Evolutionary conservation across 192 early-diverging fungal genomes (phyloP), one percentile per base, ranked within the genome.

Genomic region (Linnemannia schmuckeri): DNA sequence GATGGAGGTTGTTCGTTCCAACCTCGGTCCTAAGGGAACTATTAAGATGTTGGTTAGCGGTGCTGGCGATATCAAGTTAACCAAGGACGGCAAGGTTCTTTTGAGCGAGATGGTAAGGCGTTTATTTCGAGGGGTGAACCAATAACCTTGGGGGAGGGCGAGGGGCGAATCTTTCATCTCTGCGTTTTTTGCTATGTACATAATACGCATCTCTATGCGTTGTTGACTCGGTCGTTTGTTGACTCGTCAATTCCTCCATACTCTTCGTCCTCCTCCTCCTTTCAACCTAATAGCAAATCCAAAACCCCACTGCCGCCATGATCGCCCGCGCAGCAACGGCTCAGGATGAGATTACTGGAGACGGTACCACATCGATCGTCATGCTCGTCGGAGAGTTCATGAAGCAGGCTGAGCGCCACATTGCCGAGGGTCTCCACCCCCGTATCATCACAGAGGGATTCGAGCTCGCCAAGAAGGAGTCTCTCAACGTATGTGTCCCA

Each of bases 21-120:
- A 99, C 90, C 94, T 99, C 75, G 98, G 98, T 27, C 99, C 99
- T 13, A 96, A 96, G 88, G 99, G 99, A 49, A 99, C 99, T 27
- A 96, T 99, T 88, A 99, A 99, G 92, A 98, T 99, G 95, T 93
- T 99, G 70, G 99, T 99, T 24, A 96, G 97, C 82, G 99, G 99
- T 47, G 94, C 97, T 55, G 98, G 98, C 79, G 94, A 94, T 79
- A 96, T 98, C 88, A 99, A 98, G 88, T 91, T 99, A 74, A 99
- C 99, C 52, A 99, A 99, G 92, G 99, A 99, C 88, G 99, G 99
- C 75, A 99, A 99, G 87, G 99, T 99, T 55, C 95, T 99, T 38
- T 91, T 99, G 79, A 97, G 91, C 80, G 98, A 99, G 91, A 99
- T 99, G 99, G 97, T 98, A 92, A 80, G 85, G 55, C 66, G 76